phyloP scores from a whole-genome alignment of 108 stramenopile species.

The Stephanodiscus minutulus region DNA sequence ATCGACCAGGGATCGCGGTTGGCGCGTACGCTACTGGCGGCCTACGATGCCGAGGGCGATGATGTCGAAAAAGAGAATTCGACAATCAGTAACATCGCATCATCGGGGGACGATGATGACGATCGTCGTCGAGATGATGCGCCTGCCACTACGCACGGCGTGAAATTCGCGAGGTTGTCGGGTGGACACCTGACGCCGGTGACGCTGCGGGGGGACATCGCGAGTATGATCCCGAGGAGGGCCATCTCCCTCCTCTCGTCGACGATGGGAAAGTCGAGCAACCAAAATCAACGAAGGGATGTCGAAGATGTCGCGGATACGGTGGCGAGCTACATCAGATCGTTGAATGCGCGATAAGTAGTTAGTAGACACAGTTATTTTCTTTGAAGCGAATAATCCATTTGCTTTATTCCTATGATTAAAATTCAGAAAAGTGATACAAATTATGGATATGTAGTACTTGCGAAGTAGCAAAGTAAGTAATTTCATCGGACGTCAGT shows the following conservation, averaged over 20 bases:
- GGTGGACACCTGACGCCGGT: constrained; percentile 84
- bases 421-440: too few species aligned
- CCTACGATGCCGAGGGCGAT: constrained; percentile 7
- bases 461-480: not conserved
- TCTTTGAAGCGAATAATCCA: too few species aligned
- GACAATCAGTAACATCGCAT: too few species aligned
- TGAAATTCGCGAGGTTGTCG: constrained; percentile 78
- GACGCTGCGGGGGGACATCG: constrained; percentile 36
- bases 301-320: constrained; percentile 36
- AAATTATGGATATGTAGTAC: not conserved
- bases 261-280: constrained; percentile 34
- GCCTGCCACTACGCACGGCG: constrained; percentile 42
- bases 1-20: constrained; percentile 82
- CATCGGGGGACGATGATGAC: too few species aligned
- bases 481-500: not conserved
- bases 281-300: constrained; percentile 25
- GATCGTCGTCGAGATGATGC: constrained; percentile 35
- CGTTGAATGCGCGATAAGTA: constrained; percentile 12
- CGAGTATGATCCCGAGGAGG: constrained; percentile 26
- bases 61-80: constrained; percentile 3
- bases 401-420: too few species aligned
- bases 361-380: not conserved
- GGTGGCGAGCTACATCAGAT: constrained; percentile 33
- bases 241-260: constrained; percentile 32
- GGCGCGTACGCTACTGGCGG: constrained; percentile 49